Evolutionary conservation across 306 rosid genomes (phyloP).

Genomic region (Glycyrrhiza uralensis): DNA sequence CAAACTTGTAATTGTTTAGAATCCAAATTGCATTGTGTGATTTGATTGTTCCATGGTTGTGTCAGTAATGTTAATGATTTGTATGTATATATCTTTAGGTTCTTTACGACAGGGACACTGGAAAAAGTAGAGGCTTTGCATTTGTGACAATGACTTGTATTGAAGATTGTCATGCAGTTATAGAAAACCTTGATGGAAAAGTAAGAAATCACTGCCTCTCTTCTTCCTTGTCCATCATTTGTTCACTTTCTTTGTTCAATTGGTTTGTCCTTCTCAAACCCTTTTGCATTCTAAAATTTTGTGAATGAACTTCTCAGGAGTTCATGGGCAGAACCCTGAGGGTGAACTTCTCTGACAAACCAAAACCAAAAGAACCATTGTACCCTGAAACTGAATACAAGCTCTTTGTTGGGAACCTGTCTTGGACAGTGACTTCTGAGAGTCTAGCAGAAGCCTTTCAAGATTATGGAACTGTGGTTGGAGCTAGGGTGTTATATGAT

Average conservation of each 20-base stretch:
- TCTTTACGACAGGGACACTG: conserved; percentile 72
- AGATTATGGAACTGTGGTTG: conserved; percentile 84
- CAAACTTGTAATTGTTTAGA: neutral
- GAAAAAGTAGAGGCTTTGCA: conserved; percentile 95
- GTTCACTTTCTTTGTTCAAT: neutral
- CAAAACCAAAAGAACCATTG: conserved; percentile 71
- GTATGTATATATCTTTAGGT: conserved; percentile 44
- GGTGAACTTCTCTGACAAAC: conserved; percentile 86
- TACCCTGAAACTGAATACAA: conserved; percentile 85
- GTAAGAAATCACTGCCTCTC: conserved; percentile 47
- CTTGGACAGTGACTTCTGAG: conserved; percentile 89
- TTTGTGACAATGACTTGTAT: conserved; percentile 84
- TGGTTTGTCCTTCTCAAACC: neutral
- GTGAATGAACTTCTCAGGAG: conserved; percentile 49
- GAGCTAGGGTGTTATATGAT: conserved; percentile 81
- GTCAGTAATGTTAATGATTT: conserved; percentile 12
- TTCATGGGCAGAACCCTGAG: conserved; percentile 77
- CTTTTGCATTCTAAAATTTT: conserved; percentile 1
- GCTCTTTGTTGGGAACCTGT: conserved; percentile 83
- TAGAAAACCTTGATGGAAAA: conserved; percentile 75
- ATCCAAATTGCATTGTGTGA: neutral
- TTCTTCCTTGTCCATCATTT: neutral
- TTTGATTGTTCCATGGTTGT: neutral
- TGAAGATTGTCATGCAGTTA: conserved; percentile 70
- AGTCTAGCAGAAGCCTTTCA: conserved; percentile 65